These are phyloP conservation scores for Herpetospermum pedunculosum DNA, from an alignment of 306 rosid genomes.

Conservation along the genomic window DNA sequence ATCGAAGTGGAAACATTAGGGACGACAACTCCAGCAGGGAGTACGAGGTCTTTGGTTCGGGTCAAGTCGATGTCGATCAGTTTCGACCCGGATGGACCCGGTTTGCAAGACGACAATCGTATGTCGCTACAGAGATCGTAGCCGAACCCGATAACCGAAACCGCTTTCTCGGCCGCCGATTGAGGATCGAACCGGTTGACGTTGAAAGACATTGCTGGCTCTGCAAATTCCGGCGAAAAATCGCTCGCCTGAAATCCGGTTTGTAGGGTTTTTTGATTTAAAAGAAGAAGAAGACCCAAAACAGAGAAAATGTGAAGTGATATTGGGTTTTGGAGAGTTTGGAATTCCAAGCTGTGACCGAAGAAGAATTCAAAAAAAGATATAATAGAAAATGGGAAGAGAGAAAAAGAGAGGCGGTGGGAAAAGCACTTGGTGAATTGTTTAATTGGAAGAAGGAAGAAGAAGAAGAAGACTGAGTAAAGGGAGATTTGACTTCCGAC, in stretches of 20 bases:
- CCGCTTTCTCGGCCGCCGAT: slow-evolving; percentile 61
- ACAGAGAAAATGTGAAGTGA: too few relatives aligned
- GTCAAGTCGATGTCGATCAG: slow-evolving; percentile 42
- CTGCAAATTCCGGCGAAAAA: not conserved
- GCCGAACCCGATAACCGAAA: slow-evolving; percentile 58
- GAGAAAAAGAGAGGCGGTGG: not conserved
- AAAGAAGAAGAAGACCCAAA: not conserved
- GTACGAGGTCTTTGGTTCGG: slow-evolving; percentile 37
- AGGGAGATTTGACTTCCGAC: not conserved
- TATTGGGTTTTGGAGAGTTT: not conserved
- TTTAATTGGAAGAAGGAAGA: too few relatives aligned
- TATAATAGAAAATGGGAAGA: not conserved
- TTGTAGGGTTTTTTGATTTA: not conserved
- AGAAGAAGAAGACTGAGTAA: not conserved
- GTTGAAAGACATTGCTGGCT: slow-evolving; percentile 32
- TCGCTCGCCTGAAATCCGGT: not conserved
- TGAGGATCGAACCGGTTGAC: slow-evolving; percentile 33
- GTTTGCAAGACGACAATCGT: slow-evolving; percentile 38
- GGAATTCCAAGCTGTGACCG: not conserved
- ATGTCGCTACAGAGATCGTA: slow-evolving; percentile 55
- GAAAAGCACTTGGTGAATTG: not conserved
- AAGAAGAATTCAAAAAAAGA: not conserved
- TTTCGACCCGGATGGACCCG: slow-evolving; percentile 21
- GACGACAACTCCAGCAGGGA: slow-evolving; percentile 56
- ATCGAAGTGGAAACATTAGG: slow-evolving; percentile 41